Evolutionary conservation across 2,329 filamentous ascomycete genomes (phyloP).

Genomic region (Rhynchosporium secalis): DNA sequence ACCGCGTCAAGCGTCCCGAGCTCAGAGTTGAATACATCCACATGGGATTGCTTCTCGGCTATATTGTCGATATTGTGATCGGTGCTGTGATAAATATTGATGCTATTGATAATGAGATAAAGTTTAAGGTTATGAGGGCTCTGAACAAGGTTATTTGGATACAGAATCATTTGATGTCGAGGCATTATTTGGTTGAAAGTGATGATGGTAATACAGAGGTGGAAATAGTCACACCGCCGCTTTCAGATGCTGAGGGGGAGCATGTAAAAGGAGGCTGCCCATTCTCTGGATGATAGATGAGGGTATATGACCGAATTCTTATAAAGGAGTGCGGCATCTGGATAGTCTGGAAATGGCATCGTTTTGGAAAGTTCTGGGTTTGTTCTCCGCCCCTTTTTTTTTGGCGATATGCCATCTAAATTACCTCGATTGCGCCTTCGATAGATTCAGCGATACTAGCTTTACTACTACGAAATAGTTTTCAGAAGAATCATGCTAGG

Average conservation of each 20-base stretch:
- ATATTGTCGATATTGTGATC: constrained; percentile 75
- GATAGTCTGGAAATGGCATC: not conserved
- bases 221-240: constrained; percentile 4
- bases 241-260: constrained; percentile 10
- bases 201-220: constrained; percentile 9
- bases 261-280: constrained; percentile 20
- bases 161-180: constrained; percentile 83
- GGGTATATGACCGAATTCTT: not conserved
- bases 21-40: constrained; percentile 81
- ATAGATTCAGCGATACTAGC: too few species aligned
- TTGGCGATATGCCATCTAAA: constrained; percentile 1
- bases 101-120: constrained; percentile 63
- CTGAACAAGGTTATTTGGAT: constrained; percentile 84
- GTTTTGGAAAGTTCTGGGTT: not conserved
- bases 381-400: not conserved
- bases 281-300: constrained; percentile 18
- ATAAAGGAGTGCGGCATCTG: not conserved
- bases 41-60: constrained; percentile 69
- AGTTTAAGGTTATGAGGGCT: constrained; percentile 73
- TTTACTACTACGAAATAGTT: too few species aligned
- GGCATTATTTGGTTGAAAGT: constrained; percentile 58
- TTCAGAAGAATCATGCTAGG: too few species aligned
- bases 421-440: not conserved
- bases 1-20: constrained; percentile 48
- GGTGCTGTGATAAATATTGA: constrained; percentile 68